Conservation (phyloP, 2,329 filamentous ascomycete genomes). For the Talaromyces sp. region DNA sequence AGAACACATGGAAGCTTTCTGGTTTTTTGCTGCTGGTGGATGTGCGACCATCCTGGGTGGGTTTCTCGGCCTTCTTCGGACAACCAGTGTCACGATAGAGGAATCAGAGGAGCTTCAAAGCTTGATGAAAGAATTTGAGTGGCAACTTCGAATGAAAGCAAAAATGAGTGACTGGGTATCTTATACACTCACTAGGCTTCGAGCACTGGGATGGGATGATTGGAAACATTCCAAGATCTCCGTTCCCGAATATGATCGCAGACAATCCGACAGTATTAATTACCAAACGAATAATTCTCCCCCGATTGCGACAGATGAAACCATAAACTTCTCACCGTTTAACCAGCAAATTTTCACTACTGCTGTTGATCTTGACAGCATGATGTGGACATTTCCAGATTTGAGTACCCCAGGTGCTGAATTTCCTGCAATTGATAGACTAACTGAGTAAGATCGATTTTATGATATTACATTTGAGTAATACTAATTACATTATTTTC, state of each 20-base stretch:
- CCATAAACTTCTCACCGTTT: neutral
- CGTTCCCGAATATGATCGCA: neutral
- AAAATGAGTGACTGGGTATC: slow-evolving; percentile 11
- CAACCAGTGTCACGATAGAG: slow-evolving; percentile 6
- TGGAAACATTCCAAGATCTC: slow-evolving; percentile 5
- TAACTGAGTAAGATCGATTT: neutral
- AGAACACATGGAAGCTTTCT: slow-evolving; percentile 13
- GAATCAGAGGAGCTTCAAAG: slow-evolving; percentile 7
- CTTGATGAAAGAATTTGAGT: slow-evolving; percentile 11
- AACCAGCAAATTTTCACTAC: neutral
- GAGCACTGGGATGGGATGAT: slow-evolving; percentile 9
- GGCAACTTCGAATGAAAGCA: slow-evolving; percentile 10
- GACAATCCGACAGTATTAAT: neutral
- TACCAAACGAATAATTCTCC: neutral
- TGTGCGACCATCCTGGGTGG: slow-evolving; percentile 9
- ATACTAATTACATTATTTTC: neutral
- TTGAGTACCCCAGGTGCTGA: neutral
- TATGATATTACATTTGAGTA: neutral
- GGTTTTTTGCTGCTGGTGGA: slow-evolving; percentile 9
- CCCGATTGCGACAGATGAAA: neutral
- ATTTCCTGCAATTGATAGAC: neutral
- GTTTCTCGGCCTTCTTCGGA: slow-evolving; percentile 6
- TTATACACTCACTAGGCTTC: slow-evolving; percentile 8
- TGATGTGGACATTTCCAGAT: slow-evolving; percentile 1
- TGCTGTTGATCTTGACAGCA: slow-evolving; percentile 2